phyloP scores from a whole-genome alignment of 2,329 filamentous ascomycete species.

The Pyrenophora seminiperda region DNA sequence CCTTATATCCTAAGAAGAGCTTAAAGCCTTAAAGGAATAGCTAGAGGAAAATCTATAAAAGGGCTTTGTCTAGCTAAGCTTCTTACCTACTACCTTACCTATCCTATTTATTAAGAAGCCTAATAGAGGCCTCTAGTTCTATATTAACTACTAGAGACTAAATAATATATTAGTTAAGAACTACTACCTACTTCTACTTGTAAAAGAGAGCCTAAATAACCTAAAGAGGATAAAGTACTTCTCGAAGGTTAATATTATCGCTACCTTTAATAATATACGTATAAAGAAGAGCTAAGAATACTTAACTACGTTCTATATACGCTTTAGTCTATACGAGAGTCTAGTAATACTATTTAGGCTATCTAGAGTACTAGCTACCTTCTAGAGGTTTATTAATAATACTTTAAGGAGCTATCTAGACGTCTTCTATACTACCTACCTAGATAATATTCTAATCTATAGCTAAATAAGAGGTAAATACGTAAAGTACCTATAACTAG shows the following conservation, averaged over 20 bases:
- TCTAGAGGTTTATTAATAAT: slow-evolving; percentile 3
- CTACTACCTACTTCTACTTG: not conserved
- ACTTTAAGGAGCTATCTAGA: not conserved
- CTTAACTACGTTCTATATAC: not conserved
- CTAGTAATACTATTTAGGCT: not conserved
- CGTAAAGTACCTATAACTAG: not conserved
- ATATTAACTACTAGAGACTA: not conserved
- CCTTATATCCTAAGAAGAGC: too few species aligned
- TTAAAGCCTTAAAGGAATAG: too few species aligned
- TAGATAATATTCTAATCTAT: slow-evolving; percentile 2
- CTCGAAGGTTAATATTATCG: not conserved
- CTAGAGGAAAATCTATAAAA: not conserved
- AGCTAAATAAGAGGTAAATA: not conserved
- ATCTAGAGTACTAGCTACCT: not conserved
- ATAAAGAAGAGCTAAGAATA: not conserved
- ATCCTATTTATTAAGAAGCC: not conserved
- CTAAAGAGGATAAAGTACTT: not conserved
- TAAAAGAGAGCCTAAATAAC: not conserved
- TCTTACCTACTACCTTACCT: not conserved
- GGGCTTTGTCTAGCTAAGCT: not conserved
- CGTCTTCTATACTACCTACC: not conserved
- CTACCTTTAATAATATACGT: not conserved
- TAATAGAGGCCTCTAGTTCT: not conserved
- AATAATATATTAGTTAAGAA: not conserved
- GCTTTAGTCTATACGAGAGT: not conserved